Conservation (phyloP, 805 yeast genomes). For the Wickerhamiella hasegawae region DNA sequence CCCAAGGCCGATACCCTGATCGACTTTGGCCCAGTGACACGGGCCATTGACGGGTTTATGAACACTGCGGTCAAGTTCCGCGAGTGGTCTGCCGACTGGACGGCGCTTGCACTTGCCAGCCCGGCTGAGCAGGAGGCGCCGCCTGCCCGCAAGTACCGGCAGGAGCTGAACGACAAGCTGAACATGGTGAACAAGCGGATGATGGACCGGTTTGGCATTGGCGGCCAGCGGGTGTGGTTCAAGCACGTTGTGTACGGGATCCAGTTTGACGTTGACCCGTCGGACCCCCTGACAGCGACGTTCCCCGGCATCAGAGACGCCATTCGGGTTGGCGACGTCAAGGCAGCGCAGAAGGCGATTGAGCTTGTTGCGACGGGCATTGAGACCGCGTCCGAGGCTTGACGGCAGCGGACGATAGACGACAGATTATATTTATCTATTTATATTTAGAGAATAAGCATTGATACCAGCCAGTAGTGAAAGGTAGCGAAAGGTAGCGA, state of each 20-base stretch:
- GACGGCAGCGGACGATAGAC: no score
- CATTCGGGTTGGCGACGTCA: conserved; percentile 32
- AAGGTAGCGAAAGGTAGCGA: no score
- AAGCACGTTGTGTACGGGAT: conserved; percentile 57
- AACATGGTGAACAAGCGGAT: conserved; percentile 38
- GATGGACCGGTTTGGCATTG: conserved; percentile 27
- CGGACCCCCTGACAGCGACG: conserved; percentile 35
- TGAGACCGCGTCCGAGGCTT: background rate
- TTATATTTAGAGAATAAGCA: no score
- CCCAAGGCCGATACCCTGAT: conserved; percentile 7
- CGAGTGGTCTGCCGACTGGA: conserved; percentile 52
- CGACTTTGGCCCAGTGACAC: conserved; percentile 18
- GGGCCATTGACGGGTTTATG: conserved; percentile 26
- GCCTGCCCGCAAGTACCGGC: conserved; percentile 49
- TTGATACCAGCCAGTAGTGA: no score
- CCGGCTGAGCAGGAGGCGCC: conserved; percentile 59
- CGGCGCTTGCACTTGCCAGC: conserved; percentile 27
- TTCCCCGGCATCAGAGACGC: conserved; percentile 70
- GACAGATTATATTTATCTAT: no score
- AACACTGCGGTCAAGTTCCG: conserved; percentile 32
- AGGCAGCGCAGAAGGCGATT: conserved; percentile 30
- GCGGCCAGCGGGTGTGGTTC: conserved; percentile 47
- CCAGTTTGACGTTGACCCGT: conserved; percentile 39
- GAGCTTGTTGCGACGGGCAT: conserved; percentile 4
- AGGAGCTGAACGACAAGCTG: conserved; percentile 68